Percentiles rank a stretch among this genome's conserved stretches.
Conservation (phyloP, 2,329 filamentous ascomycete species). For the Colletotrichum godetiae region DNA sequence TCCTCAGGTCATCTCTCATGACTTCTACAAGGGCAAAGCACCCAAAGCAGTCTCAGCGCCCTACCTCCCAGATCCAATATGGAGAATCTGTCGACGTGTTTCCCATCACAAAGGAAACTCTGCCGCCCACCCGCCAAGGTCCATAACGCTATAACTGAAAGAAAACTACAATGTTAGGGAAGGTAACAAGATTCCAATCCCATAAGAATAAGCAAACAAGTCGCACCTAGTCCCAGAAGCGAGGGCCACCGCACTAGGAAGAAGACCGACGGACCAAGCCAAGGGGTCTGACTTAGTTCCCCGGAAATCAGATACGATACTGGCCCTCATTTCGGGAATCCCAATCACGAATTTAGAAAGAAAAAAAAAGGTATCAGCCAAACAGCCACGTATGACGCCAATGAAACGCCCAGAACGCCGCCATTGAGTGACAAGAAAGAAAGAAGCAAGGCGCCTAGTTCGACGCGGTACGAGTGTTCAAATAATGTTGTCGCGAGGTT, state of each 20-base stretch:
- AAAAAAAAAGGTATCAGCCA: conserved; percentile 35
- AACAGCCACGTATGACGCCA: conserved; percentile 34
- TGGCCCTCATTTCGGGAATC: not conserved
- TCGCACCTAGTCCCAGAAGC: not conserved
- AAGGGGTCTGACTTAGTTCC: not conserved
- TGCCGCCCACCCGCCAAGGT: not conserved
- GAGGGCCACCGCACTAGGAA: not conserved
- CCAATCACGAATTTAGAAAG: conserved; percentile 1
- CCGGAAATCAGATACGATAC: not conserved
- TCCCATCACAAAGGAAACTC: not conserved
- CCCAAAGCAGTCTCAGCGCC: not conserved
- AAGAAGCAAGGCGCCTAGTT: not conserved
- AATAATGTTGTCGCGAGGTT: not conserved
- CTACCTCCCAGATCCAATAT: not conserved
- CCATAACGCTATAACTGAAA: not conserved
- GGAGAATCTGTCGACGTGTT: not conserved
- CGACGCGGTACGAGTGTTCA: not conserved
- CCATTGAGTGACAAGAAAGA: conserved; percentile 23
- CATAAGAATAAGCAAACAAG: not conserved
- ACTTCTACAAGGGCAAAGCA: not conserved
- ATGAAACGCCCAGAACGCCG: conserved; percentile 36
- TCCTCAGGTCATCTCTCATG: not conserved
- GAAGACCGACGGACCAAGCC: not conserved
- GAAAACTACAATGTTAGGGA: not conserved
- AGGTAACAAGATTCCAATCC: not conserved